Evolutionary conservation across 2,329 filamentous ascomycete species (phyloP), one percentile per base, ranked within the genome.

Genomic region (Dendrostoma leiphaemia): DNA sequence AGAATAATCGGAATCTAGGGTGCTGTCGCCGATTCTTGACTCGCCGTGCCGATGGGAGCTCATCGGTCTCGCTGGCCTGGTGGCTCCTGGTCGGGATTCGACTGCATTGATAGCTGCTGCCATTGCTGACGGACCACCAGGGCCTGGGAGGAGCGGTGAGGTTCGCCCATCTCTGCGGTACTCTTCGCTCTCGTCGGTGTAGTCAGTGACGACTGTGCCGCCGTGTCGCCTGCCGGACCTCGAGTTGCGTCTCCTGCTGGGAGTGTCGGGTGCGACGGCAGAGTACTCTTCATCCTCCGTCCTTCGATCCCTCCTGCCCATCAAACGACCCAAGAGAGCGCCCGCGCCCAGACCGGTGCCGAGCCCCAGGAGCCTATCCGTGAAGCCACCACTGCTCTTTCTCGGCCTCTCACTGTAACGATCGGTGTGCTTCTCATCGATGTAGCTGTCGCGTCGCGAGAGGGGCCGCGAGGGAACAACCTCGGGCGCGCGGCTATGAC

Each of bases 351-450:
- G 67, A 5, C 80, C 74, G 0, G 83, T 86, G 13, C 83, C 85
- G 21, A 82, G 73, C 43, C 81, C 79, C 13, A 87, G 67, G 2
- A 90, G 56, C 49, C 80, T 82, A 62, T 81, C 81, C 67, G 84
- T 80, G 61, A 88, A 78, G 8, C 85, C 83, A 17, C 80, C 79
- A 4, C 75, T 73, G 34, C 73, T 68, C 23, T 63, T 61, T 51
- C 63, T 60, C 32, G 69, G 74, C 23, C 71, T 72, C n/a, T 84
- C 79, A 0, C 80, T 81, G 56, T 81, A 80, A 64, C 90, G 90
- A 59, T 90, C 86, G 0, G 80, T 81, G 54, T 81, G 80, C 66
- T 91, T 90, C 60, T 91, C 86, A 35, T 87, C 81, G 19, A 75
- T 71, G 59, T 84, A 85, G 48, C 83, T 87, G 4, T 75, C 76